Evolutionary conservation across 306 rosid species (phyloP).

Genomic region (Medicago ruthenica): DNA sequence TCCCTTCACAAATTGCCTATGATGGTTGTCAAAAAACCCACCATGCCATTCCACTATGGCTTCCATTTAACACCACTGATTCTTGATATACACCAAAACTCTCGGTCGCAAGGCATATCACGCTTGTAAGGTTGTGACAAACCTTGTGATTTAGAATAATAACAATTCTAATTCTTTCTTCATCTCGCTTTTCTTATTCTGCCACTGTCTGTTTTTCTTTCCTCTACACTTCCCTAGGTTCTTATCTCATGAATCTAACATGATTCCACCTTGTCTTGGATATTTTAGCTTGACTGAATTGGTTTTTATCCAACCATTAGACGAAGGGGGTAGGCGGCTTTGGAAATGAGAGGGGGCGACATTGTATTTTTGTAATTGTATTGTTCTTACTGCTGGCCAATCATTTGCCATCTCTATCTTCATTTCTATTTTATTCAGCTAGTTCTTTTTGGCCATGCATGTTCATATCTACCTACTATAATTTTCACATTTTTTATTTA

Average conservation of each 20-base stretch:
- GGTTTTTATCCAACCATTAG: no score
- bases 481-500: constrained; percentile 27
- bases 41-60: no score
- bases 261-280: background rate
- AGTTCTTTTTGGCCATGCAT: background rate
- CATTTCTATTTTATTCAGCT: constrained; percentile 19
- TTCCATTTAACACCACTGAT: no score
- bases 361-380: background rate
- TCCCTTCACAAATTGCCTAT: no score
- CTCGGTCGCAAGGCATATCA: background rate
- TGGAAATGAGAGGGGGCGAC: background rate
- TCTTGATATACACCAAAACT: background rate
- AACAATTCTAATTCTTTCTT: background rate
- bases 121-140: background rate
- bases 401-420: constrained; percentile 16
- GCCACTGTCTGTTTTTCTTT: background rate
- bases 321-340: no score
- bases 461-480: constrained; percentile 5
- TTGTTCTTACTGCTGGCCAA: constrained; percentile 12
- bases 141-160: background rate
- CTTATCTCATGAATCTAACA: background rate
- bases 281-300: no score
- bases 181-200: background rate
- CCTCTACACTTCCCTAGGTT: background rate
- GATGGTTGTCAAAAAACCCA: no score